Conservation (phyloP, 169 alveolate genomes). For the Plasmodium cynomolgi region DNA sequence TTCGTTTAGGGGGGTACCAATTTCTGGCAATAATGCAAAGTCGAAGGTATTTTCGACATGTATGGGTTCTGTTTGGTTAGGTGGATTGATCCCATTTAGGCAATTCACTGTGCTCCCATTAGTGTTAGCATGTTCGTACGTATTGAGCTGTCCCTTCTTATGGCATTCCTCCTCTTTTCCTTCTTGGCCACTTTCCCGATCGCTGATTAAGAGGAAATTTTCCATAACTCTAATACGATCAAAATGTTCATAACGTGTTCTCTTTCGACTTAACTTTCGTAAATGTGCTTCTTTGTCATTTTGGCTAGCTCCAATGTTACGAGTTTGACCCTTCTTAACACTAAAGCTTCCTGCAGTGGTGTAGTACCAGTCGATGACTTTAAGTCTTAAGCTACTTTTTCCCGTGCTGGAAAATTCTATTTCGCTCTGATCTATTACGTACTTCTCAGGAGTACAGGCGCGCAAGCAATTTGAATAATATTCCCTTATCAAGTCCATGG, state of each 20-base stretch:
- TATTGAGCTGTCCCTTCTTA: background rate
- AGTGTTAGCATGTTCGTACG: background rate
- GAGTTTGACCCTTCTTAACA: background rate
- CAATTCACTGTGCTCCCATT: background rate
- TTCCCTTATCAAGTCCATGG: constrained; percentile 18
- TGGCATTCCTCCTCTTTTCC: background rate
- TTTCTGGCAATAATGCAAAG: background rate
- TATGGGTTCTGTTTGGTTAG: background rate
- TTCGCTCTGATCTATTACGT: constrained; percentile 56
- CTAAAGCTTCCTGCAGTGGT: constrained; percentile 9
- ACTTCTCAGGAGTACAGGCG: constrained; percentile 55
- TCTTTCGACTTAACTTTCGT: background rate
- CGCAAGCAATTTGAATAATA: constrained; percentile 27
- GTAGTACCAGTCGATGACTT: constrained; percentile 29
- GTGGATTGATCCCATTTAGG: background rate
- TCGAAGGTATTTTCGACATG: constrained; percentile 41
- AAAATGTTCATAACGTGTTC: background rate
- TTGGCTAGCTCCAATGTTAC: background rate
- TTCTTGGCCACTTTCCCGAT: background rate
- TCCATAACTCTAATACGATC: constrained; percentile 19
- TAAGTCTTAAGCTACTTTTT: constrained; percentile 7
- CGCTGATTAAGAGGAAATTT: background rate
- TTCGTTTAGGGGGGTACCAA: background rate
- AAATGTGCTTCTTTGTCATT: background rate
- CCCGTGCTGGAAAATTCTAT: constrained; percentile 22